phyloP scores from a whole-genome alignment of 2,329 filamentous ascomycete genomes.

The Cordyceps javanica region DNA sequence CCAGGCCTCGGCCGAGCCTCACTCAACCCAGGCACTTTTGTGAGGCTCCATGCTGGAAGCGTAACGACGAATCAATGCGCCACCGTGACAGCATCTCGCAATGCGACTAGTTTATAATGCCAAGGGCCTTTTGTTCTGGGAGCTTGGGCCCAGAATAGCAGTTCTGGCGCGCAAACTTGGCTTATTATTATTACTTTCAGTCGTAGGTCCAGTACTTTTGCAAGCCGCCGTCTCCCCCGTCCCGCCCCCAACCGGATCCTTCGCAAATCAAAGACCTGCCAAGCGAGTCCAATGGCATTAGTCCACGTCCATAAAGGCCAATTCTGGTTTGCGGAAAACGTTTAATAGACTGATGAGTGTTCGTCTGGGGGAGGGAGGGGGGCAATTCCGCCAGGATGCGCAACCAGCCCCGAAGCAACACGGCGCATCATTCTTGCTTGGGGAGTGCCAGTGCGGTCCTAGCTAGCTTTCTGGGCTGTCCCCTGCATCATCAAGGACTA shows the following conservation, averaged over 20 bases:
- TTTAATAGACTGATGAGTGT: background rate
- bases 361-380: background rate
- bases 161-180: background rate
- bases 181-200: background rate
- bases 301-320: background rate
- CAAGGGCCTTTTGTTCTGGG: slow-evolving; percentile 5
- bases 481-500: background rate
- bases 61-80: background rate
- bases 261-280: background rate
- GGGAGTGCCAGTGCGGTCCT: background rate
- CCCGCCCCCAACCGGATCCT: slow-evolving; percentile 2
- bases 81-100: background rate
- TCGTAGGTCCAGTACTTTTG: slow-evolving; percentile 3
- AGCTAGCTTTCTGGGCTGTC: background rate
- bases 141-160: background rate
- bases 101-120: background rate
- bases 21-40: slow-evolving; percentile 1
- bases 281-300: background rate
- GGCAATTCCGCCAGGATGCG: background rate
- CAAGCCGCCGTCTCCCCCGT: background rate
- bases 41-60: background rate
- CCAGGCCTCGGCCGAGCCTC: slow-evolving; percentile 1
- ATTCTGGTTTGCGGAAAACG: background rate
- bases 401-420: background rate
- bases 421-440: background rate